Evolutionary conservation across 2,329 filamentous ascomycete genomes (phyloP).

Genomic region (Phialophora verrucosa): DNA sequence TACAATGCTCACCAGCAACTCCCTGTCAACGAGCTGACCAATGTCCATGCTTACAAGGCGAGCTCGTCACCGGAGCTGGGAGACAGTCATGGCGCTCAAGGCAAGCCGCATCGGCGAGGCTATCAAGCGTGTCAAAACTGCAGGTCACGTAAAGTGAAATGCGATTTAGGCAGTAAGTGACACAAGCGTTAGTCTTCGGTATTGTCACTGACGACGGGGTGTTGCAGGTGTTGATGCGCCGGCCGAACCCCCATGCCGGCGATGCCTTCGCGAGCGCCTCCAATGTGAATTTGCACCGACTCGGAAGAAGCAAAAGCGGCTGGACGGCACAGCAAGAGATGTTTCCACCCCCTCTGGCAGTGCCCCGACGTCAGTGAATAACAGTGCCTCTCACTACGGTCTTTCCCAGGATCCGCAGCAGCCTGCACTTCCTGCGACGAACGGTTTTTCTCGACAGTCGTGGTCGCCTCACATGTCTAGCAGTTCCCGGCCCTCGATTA

Average conservation of each 20-base stretch:
- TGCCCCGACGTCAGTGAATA: slow-evolving; percentile 14
- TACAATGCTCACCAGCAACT: slow-evolving; percentile 28
- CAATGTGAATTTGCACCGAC: slow-evolving; percentile 97
- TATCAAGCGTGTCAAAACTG: slow-evolving; percentile 58
- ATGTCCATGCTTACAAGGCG: slow-evolving; percentile 21
- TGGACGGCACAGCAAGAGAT: slow-evolving; percentile 32
- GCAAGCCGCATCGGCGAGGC: slow-evolving; percentile 49
- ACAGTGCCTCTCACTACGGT: slow-evolving; percentile 12
- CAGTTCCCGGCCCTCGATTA: slow-evolving; percentile 18
- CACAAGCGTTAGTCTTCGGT: slow-evolving; percentile 8
- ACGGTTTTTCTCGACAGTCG: slow-evolving; percentile 20
- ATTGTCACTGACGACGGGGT: slow-evolving; percentile 33
- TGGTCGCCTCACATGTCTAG: slow-evolving; percentile 25
- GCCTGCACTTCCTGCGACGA: slow-evolving; percentile 14
- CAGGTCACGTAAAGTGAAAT: slow-evolving; percentile 57
- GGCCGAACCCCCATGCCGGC: slow-evolving; percentile 88
- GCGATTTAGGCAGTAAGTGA: slow-evolving; percentile 54
- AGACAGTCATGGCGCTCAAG: slow-evolving; percentile 44
- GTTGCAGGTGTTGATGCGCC: slow-evolving; percentile 78
- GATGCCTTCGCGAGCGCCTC: slow-evolving; percentile 93
- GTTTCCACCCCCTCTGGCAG: slow-evolving; percentile 20
- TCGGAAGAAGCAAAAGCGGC: slow-evolving; percentile 81
- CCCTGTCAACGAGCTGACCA: slow-evolving; percentile 13
- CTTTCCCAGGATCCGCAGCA: slow-evolving; percentile 9
- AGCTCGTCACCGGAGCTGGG: slow-evolving; percentile 41